Conservation (phyloP, 257 asterid genomes). For the Gardenia jasminoides region DNA sequence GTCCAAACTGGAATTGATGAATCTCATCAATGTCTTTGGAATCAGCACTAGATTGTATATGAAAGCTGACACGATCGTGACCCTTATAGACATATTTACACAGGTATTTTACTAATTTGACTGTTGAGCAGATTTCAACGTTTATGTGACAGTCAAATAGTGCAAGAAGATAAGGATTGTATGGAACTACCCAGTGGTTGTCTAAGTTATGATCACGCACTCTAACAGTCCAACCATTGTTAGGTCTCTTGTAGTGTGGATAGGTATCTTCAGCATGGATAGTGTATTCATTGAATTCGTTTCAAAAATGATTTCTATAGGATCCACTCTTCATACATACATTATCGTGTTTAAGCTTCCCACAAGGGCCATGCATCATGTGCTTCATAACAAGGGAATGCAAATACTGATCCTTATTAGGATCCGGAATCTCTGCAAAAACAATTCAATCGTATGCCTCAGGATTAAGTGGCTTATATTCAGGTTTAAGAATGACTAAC, state of each 20-base stretch:
- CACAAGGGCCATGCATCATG: slow-evolving; percentile 18
- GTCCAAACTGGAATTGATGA: background rate
- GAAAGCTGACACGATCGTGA: background rate
- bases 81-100: background rate
- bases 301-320: background rate
- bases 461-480: background rate
- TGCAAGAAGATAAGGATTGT: background rate
- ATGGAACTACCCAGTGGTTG: background rate
- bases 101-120: background rate
- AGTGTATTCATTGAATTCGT: background rate
- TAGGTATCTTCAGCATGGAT: background rate
- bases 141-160: too few relatives aligned
- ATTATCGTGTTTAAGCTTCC: background rate
- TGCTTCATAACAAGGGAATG: background rate
- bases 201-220: background rate
- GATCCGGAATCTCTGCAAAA: background rate
- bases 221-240: background rate
- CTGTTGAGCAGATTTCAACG: background rate
- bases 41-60: background rate
- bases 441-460: background rate
- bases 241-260: background rate
- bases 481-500: background rate
- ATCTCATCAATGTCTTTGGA: background rate
- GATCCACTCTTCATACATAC: background rate
- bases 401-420: background rate